Evolutionary conservation across 805 yeast species (phyloP), one percentile per base, ranked within the genome.

Genomic region (Yamadazyma endophytica): DNA sequence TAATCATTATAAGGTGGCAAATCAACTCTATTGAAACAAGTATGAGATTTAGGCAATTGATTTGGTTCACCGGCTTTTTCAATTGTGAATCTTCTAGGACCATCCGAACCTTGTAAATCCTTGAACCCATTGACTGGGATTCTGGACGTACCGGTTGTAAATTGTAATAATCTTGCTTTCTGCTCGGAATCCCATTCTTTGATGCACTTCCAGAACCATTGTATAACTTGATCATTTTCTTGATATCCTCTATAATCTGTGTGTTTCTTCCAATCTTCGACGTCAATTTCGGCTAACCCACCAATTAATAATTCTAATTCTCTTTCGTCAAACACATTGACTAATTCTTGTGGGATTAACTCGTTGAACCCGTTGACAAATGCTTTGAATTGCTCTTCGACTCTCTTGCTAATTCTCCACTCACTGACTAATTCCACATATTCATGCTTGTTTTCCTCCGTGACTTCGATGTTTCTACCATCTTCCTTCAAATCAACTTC

Each of bases 111-210:
- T 65, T 92, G 99, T 49, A 92, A 72, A 62, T 92, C 99, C 61
- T 92, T 92, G 73, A 92, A 92, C 24, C 99, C 99, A 61, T 90
- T 92, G 43, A 92, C 98, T 6, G 99, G 99, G 35, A 92, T 92
- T 68, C 99, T 82, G 14, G 97, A 88, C 4, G 99, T 92, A 73
- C 99, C 99, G 1, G 99, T 92, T 13, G 98, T 90, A 58, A 92
- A 92, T 62, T 92, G 99, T 46, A 92, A 68, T 56, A 92, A 69
- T 61, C 98, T 77, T 3, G 97, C 96, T 59, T 88, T 83, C 59
- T 90, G 97, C 59, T 92, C 98, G 34, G 88, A 76, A 56, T 92
- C 97, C 97, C 97, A 89, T 54, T 81, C 85, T 31, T 80, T 70
- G 47, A 92, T 79, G 63, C 94, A 83, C 60, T 78, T 79, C 98